Base-by-base conservation (phyloP, 1,284 basidiomycete species). In the Lentinula novae-zelandiae region DNA sequence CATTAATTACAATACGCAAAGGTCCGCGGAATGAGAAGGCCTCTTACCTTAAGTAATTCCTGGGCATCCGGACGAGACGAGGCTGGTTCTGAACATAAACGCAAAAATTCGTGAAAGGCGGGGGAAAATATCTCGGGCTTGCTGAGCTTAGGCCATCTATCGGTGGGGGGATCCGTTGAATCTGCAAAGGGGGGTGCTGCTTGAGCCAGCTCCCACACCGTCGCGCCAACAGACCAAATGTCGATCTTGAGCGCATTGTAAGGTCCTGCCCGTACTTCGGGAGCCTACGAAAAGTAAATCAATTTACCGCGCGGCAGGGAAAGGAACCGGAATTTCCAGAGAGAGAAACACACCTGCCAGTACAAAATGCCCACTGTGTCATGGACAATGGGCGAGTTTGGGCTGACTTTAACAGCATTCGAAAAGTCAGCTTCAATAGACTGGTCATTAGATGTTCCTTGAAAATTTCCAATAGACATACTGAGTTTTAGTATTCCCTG, bases 201-300 rank as follows among this genome's bases (percentile, higher is more conserved):
- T 68, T 92, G 81, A 0, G 87, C 87, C 71, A 90, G 81, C 70
- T 93, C 90, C 90, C 90, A 92, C 0, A 89, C 78, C 0, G 90
- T 93, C 1, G 90, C 90, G 2, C 90, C 90, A 13, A 91, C 75
- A 0, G 90, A 91, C 89, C 90, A 92, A 1, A 89, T 79, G 64
- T 92, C 90, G 53, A 90, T 84, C 70, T 88, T 87, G 53, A 90
- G 78, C 1, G 85, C 82, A 65, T 92, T 79, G 67, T 92, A 92
- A 0, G 83, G 75, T 9, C 87, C 85, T 57, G 86, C 88, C 73
- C 86, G 80, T 62, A 89, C 77, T 73, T 90, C 87, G 31, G 87
- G 88, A 42, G 87, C 84, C 78, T 73, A 51, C 5, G 20, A 56
- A 54, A 6, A 40, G 38, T 57, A 60, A 12, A 57, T 44, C 57